A percentile compares a stretch with the other conserved stretches of the same genome.
phyloP scores from a whole-genome alignment of 2,329 filamentous ascomycete species.

The Colletotrichum noveboracense region DNA sequence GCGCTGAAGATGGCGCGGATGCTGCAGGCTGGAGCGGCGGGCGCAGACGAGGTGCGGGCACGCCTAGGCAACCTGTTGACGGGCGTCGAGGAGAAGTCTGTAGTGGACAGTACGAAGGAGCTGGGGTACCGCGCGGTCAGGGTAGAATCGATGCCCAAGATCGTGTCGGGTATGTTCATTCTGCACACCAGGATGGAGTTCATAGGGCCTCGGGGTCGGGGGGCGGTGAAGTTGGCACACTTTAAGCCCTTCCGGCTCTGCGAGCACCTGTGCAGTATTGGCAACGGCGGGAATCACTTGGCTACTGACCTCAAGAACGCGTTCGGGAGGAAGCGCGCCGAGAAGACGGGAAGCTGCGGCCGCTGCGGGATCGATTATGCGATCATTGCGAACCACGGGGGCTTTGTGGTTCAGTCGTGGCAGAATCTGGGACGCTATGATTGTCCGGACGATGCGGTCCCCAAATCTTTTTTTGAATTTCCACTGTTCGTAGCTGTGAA shows the following conservation, averaged over 20 bases:
- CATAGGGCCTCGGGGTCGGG: not conserved
- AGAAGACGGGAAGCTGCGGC: not conserved
- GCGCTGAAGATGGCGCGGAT: not conserved
- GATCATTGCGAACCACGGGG: not conserved
- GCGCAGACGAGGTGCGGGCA: accelerated
- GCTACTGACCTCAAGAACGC: accelerated
- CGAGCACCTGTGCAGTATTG: not conserved
- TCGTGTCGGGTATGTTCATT: not conserved
- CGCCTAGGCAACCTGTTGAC: not conserved
- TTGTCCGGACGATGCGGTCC: not conserved
- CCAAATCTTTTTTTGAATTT: not conserved
- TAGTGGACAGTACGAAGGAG: not conserved
- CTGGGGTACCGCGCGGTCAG: accelerated
- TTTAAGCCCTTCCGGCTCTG: not conserved
- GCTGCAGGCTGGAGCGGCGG: not conserved
- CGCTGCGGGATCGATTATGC: not conserved
- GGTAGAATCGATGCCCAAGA: not conserved
- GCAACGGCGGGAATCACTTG: not conserved
- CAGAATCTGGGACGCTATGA: not conserved
- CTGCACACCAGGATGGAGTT: not conserved
- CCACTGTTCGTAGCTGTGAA: not conserved
- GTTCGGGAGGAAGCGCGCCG: not conserved
- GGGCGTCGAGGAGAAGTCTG: not conserved
- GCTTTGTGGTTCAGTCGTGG: not conserved
- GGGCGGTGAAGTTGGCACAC: not conserved